Evolutionary conservation across 352 stramenopile species (phyloP).

Genomic region (Pythium aquatile): DNA sequence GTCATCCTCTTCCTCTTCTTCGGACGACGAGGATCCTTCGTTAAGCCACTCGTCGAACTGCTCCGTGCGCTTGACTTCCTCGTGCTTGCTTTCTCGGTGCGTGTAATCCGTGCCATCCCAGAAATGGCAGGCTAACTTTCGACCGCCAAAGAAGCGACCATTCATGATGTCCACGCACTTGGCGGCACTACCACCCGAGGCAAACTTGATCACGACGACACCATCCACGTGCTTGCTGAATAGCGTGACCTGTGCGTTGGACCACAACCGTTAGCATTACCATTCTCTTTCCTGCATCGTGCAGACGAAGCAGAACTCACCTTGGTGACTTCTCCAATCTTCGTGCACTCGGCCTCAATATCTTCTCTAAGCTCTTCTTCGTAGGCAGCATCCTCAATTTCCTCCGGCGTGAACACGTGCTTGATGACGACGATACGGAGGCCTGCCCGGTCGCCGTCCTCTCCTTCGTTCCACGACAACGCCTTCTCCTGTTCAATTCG

Average conservation of each 20-base stretch:
- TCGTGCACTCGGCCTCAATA: constrained; percentile 81
- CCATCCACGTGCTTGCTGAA: constrained; percentile 92
- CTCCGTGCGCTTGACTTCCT: constrained; percentile 85
- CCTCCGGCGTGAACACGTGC: constrained; percentile 92
- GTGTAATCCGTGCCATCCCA: constrained; percentile 97
- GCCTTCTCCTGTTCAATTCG: constrained; percentile 89
- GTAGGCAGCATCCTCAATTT: constrained; percentile 83
- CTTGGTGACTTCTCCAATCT: constrained; percentile 82
- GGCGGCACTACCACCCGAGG: constrained; percentile 76
- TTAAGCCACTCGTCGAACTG: constrained; percentile 96
- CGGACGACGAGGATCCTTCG: constrained; percentile 59
- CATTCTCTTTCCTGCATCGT: not conserved
- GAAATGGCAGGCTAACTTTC: constrained; percentile 88
- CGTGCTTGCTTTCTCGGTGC: constrained; percentile 66
- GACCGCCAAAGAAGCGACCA: constrained; percentile 84
- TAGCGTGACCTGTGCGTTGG: constrained; percentile 92
- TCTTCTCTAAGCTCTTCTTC: constrained; percentile 75
- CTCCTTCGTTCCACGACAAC: constrained; percentile 94
- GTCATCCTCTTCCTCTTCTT: constrained; percentile 35
- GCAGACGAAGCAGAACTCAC: constrained; percentile 24
- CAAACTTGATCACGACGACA: constrained; percentile 95
- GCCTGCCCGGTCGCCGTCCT: constrained; percentile 88
- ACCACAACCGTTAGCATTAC: constrained; percentile 11
- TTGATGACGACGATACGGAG: constrained; percentile 96
- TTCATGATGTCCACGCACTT: constrained; percentile 90